These are phyloP conservation scores for Rostrohypoxylon terebratum DNA, from an alignment of 495 filamentous ascomycete genomes.

Conservation along the genomic window DNA sequence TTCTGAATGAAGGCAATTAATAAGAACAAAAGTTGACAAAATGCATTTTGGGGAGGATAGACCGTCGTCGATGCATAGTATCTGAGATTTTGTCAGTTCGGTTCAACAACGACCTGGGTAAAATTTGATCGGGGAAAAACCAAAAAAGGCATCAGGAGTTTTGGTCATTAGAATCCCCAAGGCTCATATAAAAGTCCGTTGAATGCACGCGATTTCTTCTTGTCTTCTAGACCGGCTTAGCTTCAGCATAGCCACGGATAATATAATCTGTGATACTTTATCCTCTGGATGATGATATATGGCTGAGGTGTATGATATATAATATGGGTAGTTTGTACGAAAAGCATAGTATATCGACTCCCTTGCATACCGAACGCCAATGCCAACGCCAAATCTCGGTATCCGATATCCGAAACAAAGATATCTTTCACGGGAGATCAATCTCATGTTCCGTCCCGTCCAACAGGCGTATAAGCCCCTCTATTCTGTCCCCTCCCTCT, in stretches of 20 bases:
- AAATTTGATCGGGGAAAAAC: conserved; percentile 2
- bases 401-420: background rate
- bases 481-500: conserved; percentile 23
- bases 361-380: conserved; percentile 12
- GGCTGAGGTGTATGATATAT: background rate
- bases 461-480: conserved; percentile 37
- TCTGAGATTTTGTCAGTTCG: conserved; percentile 12
- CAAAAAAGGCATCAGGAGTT: conserved; percentile 16
- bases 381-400: background rate
- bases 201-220: conserved; percentile 3
- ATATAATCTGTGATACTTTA: background rate
- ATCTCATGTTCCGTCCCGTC: background rate
- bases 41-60: background rate
- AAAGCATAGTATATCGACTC: background rate
- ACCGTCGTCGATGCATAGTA: conserved; percentile 8
- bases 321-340: background rate
- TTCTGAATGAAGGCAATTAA: background rate
- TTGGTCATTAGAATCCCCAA: conserved; percentile 1
- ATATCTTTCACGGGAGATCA: conserved; percentile 13
- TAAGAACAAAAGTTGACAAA: background rate
- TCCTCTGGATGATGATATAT: background rate
- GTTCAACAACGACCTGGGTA: conserved; percentile 13
- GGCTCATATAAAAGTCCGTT: conserved; percentile 14
- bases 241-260: background rate
- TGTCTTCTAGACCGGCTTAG: background rate